A percentile compares a stretch with the other conserved stretches of the same genome.
These are phyloP conservation scores for Teunomyces kruisii DNA, from an alignment of 805 yeast species.

Conservation along the genomic window DNA sequence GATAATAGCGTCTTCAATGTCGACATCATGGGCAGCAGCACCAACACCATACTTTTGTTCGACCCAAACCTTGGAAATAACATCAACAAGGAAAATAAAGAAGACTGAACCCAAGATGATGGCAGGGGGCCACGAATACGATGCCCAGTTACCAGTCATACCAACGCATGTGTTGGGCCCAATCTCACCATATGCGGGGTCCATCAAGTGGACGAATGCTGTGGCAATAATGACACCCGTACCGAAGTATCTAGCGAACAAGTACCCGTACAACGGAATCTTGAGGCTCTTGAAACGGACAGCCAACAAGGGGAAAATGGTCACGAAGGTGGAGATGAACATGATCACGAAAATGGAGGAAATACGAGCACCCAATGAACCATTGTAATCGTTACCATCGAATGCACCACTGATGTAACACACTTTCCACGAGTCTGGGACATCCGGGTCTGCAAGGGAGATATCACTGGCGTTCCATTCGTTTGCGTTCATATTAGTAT, in stretches of 20 bases:
- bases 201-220: conserved; percentile 31
- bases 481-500: neutral
- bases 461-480: conserved; percentile 2
- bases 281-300: neutral
- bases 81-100: conserved; percentile 48
- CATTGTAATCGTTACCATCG: conserved; percentile 45
- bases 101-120: conserved; percentile 51
- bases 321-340: conserved; percentile 50
- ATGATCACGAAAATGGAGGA: conserved; percentile 62
- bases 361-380: conserved; percentile 47
- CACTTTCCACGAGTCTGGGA: conserved; percentile 2
- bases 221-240: conserved; percentile 33
- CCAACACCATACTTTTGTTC: conserved; percentile 18
- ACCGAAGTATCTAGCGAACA: conserved; percentile 18
- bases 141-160: conserved; percentile 46
- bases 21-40: conserved; percentile 12
- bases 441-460: conserved; percentile 1
- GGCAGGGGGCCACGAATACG: conserved; percentile 56
- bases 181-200: conserved; percentile 6
- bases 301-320: conserved; percentile 59
- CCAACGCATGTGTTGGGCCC: conserved; percentile 55
- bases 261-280: conserved; percentile 1
- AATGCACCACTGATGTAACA: conserved; percentile 1
- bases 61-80: conserved; percentile 45
- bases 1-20: neutral